A percentile compares a stretch with the other conserved stretches of the same genome.
Conservation (phyloP, 177 flowering plant species). For the Vitis hybrid region DNA sequence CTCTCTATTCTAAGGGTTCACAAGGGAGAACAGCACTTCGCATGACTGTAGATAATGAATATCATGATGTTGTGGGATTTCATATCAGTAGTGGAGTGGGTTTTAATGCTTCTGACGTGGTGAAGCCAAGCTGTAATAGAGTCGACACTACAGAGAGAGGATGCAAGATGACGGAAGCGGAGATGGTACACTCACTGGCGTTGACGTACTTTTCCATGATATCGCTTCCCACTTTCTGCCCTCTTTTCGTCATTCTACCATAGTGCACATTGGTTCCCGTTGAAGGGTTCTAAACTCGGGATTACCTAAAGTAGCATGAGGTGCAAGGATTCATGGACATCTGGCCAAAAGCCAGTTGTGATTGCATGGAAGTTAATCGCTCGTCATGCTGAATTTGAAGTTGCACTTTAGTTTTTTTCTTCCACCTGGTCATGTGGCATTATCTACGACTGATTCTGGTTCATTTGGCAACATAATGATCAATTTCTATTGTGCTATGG, state of each 20-base stretch:
- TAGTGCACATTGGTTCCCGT: conserved; percentile 98
- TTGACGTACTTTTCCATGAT: conserved; percentile 47
- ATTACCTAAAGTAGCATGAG: conserved; percentile 59
- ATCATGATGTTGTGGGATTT: too few relatives aligned
- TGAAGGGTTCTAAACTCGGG: conserved; percentile 72
- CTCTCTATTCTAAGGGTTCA: too few relatives aligned
- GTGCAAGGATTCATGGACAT: conserved; percentile 63
- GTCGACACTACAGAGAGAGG: not conserved
- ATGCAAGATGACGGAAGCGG: conserved; percentile 47
- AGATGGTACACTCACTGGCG: conserved; percentile 54
- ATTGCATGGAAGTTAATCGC: conserved; percentile 83
- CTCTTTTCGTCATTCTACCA: conserved; percentile 91
- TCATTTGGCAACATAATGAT: conserved; percentile 86
- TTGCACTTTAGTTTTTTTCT: conserved; percentile 66
- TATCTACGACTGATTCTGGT: conserved; percentile 93
- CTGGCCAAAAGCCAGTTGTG: conserved; percentile 84
- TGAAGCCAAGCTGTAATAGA: too few relatives aligned
- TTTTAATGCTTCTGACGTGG: too few relatives aligned
- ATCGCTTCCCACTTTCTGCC: conserved; percentile 80
- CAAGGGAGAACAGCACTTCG: too few relatives aligned
- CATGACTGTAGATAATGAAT: too few relatives aligned
- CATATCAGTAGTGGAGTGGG: too few relatives aligned
- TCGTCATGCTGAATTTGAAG: conserved; percentile 84
- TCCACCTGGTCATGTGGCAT: conserved; percentile 90
- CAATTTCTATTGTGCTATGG: conserved; percentile 99